phyloP scores from a whole-genome alignment of 2,329 filamentous ascomycete genomes.

The Fusarium burgessii region DNA sequence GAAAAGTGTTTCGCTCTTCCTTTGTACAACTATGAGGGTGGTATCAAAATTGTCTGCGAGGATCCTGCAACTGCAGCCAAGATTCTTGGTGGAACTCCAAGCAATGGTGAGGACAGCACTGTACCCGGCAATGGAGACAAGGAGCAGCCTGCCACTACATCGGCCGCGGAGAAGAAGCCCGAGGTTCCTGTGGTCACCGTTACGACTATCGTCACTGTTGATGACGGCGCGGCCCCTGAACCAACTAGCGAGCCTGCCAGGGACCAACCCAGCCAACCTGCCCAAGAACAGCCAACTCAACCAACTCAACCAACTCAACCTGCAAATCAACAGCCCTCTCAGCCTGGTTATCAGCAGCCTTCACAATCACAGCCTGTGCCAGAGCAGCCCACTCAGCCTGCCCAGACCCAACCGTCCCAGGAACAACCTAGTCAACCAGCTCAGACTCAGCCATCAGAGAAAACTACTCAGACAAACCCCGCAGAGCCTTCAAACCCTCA shows the following conservation, averaged over 20 bases:
- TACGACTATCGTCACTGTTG: slow-evolving; percentile 49
- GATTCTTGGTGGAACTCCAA: slow-evolving; percentile 54
- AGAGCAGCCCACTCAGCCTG: slow-evolving; percentile 17
- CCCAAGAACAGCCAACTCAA: slow-evolving; percentile 16
- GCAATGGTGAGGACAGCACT: slow-evolving; percentile 8
- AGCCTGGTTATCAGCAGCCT: slow-evolving; percentile 18
- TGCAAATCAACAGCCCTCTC: slow-evolving; percentile 11
- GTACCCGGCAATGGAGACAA: slow-evolving; percentile 17
- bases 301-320: slow-evolving; percentile 27
- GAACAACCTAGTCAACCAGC: slow-evolving; percentile 14
- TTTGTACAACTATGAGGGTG: slow-evolving; percentile 58
- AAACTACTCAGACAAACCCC: slow-evolving; percentile 14
- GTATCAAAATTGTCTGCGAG: slow-evolving; percentile 63
- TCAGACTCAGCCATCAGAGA: slow-evolving; percentile 4
- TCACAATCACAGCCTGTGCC: slow-evolving; percentile 11
- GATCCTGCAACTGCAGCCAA: slow-evolving; percentile 54
- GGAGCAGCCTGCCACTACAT: slow-evolving; percentile 30
- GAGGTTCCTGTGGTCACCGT: slow-evolving; percentile 46
- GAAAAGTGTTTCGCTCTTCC: slow-evolving; percentile 66
- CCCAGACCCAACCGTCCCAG: not conserved
- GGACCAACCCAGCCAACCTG: slow-evolving; percentile 14
- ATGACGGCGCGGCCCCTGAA: slow-evolving; percentile 37
- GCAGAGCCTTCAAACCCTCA: slow-evolving; percentile 23
- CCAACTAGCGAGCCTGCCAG: slow-evolving; percentile 22
- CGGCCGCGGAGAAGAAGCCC: slow-evolving; percentile 19